These are phyloP conservation scores for Neonectria hederae DNA, from an alignment of 2,329 filamentous ascomycete species.

Conservation along the genomic window DNA sequence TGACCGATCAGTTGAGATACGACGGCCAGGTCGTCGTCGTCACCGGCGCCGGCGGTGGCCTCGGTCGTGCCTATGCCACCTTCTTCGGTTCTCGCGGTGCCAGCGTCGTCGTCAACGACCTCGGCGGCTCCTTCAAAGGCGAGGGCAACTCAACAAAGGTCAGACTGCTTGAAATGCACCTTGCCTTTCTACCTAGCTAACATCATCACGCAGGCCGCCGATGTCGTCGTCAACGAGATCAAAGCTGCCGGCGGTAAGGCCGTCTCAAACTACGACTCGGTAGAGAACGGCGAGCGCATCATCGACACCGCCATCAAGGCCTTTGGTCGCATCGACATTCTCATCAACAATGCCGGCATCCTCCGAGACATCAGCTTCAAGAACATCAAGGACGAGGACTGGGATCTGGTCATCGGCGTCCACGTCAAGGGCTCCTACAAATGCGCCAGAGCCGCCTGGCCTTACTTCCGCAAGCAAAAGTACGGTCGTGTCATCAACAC, in stretches of 20 bases:
- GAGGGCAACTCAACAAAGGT: constrained; percentile 90
- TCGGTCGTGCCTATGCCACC: constrained; percentile 83
- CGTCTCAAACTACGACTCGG: constrained; percentile 96
- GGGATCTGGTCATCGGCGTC: constrained; percentile 93
- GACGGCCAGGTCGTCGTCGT: constrained; percentile 87
- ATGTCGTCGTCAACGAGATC: constrained; percentile 85
- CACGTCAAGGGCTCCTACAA: constrained; percentile 96
- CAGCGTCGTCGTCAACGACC: constrained; percentile 95
- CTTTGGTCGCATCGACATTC: constrained; percentile 89
- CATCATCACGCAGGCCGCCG: constrained; percentile 69
- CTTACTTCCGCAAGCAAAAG: constrained; percentile 98
- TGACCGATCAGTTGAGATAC: constrained; percentile 77
- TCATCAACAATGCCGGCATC: constrained; percentile 98
- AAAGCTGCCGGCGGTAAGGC: constrained; percentile 91
- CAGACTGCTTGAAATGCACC: constrained; percentile 38
- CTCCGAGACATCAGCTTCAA: constrained; percentile 96
- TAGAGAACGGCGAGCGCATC: constrained; percentile 92
- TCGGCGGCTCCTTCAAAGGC: constrained; percentile 92
- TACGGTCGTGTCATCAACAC: constrained; percentile 97
- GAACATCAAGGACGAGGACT: constrained; percentile 97
- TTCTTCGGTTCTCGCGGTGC: constrained; percentile 95
- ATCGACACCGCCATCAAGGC: constrained; percentile 86
- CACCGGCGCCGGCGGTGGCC: constrained; percentile 81
- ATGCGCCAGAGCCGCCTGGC: constrained; percentile 94
- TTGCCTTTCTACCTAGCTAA: constrained; percentile 30